Conservation (phyloP, 306 rosid species). For the Inga laurina region DNA sequence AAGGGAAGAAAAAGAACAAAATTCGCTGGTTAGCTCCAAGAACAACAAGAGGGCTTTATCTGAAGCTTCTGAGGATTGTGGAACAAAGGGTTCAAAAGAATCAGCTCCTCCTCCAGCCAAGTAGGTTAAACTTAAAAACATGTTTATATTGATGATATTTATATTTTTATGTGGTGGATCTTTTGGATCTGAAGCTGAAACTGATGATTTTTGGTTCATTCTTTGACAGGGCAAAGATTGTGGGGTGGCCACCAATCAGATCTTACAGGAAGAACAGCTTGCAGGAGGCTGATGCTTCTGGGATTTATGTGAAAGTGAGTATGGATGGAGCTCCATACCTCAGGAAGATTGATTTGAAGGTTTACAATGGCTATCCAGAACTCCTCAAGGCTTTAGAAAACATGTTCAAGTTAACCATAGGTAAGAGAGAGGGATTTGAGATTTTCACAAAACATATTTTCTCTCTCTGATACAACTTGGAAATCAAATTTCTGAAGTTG, state of each 20-base stretch:
- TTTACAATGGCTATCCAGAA: constrained; percentile 55
- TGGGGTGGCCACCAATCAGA: constrained; percentile 86
- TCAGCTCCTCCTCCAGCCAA: constrained; percentile 70
- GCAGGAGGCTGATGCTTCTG: constrained; percentile 54
- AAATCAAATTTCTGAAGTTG: constrained; percentile 3
- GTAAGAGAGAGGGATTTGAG: constrained; percentile 31
- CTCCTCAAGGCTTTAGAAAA: constrained; percentile 62
- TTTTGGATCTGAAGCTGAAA: constrained; percentile 1
- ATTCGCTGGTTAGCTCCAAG: not conserved
- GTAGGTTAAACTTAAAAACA: constrained; percentile 42
- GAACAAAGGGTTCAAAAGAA: constrained; percentile 40
- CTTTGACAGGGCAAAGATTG: constrained; percentile 62
- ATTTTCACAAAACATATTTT: not conserved
- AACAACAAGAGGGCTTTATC: constrained; percentile 63
- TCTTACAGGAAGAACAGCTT: constrained; percentile 64
- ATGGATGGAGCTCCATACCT: constrained; percentile 93
- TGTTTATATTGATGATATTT: not conserved
- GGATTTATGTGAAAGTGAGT: constrained; percentile 76
- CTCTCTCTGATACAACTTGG: not conserved
- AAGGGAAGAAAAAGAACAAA: constrained; percentile 32
- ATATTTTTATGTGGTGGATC: not conserved
- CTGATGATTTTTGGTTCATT: not conserved
- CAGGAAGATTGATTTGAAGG: constrained; percentile 67
- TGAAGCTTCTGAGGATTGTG: constrained; percentile 41
- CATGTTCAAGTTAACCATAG: constrained; percentile 72